Conservation (phyloP, 2,329 filamentous ascomycete genomes). For the Cytospora leucostoma region DNA sequence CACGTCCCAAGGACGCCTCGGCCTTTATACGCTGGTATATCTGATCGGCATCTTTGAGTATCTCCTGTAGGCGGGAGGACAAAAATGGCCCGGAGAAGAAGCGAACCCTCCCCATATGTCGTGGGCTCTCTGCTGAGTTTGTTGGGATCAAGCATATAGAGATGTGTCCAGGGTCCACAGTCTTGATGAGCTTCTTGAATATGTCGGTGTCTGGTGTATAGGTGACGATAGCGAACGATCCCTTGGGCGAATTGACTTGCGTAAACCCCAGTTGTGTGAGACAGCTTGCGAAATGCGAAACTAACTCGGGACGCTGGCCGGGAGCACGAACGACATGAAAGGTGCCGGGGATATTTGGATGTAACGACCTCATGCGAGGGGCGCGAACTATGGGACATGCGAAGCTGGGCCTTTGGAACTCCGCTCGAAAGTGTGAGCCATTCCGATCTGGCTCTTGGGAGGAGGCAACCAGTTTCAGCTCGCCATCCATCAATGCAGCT, state of each 20-base stretch:
- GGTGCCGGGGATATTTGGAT: neutral
- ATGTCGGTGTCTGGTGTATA: constrained; percentile 1
- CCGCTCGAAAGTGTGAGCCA: constrained; percentile 44
- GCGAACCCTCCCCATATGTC: neutral
- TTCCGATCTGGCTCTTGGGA: constrained; percentile 28
- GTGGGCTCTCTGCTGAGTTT: neutral
- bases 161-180: neutral
- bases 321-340: neutral
- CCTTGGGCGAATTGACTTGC: neutral
- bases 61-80: constrained; percentile 1
- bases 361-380: neutral
- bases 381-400: neutral
- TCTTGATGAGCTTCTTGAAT: neutral
- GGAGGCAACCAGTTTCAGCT: constrained; percentile 41
- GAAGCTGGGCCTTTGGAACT: constrained; percentile 15
- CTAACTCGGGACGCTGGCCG: constrained; percentile 4
- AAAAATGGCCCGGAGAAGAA: constrained; percentile 8
- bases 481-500: constrained; percentile 42
- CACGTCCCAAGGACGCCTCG: neutral
- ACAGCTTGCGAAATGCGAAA: constrained; percentile 6
- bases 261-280: constrained; percentile 6
- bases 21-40: neutral
- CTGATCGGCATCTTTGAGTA: neutral
- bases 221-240: neutral
- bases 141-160: constrained; percentile 5